These are phyloP conservation scores for Astrephomene gubernaculifera DNA, from an alignment of 139 green algal genomes.

Conservation along the genomic window DNA sequence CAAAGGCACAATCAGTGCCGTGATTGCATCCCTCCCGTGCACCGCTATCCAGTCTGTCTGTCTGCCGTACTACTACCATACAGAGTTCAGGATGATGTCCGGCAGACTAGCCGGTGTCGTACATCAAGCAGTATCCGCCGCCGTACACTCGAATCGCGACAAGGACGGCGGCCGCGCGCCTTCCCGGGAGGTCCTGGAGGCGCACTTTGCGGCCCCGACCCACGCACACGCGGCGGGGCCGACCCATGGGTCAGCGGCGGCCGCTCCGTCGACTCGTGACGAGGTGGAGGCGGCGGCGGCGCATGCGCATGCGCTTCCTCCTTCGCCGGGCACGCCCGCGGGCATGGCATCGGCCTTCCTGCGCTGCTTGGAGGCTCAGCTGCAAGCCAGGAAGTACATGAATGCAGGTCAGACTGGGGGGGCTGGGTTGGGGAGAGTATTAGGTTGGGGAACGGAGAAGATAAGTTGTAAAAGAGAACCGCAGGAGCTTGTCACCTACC, in stretches of 20 bases:
- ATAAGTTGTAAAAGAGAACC: too few species aligned
- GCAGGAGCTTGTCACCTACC: too few species aligned
- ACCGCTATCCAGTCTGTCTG: too few species aligned
- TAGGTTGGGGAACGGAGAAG: too few species aligned
- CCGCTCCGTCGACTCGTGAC: too few species aligned
- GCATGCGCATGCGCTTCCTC: too few species aligned
- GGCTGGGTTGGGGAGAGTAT: too few species aligned
- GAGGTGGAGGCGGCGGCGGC: too few species aligned
- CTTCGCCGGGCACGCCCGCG: not conserved
- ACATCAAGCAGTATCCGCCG: not conserved
- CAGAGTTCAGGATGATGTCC: slow-evolving; percentile 28
- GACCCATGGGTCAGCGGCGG: not conserved
- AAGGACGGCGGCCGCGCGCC: not conserved
- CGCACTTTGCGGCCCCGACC: not conserved
- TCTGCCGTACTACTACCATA: too few species aligned
- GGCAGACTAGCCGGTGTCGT: slow-evolving; percentile 4
- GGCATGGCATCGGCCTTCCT: slow-evolving; percentile 12
- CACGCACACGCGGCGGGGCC: not conserved
- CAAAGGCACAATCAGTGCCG: too few species aligned
- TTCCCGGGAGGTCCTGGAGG: not conserved
- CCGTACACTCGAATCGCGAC: not conserved
- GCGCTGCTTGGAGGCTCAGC: slow-evolving; percentile 38
- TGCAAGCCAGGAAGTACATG: slow-evolving; percentile 12
- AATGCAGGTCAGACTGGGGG: not conserved
- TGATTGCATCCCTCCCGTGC: too few species aligned